phyloP scores from a whole-genome alignment of 2,329 filamentous ascomycete genomes.

The Pezicula carpinea region DNA sequence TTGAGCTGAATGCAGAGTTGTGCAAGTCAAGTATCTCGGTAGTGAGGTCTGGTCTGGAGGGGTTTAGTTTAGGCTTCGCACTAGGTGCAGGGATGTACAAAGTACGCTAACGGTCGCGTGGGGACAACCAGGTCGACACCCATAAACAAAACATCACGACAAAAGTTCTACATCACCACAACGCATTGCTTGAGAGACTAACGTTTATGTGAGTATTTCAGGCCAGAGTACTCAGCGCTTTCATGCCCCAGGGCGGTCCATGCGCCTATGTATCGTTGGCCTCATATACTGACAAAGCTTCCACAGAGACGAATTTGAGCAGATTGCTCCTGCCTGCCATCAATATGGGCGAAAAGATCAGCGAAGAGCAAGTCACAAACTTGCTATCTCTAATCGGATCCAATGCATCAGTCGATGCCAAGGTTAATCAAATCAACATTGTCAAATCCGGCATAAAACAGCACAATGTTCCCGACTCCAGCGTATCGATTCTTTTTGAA shows the following conservation, averaged over 20 bases:
- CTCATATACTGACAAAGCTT: slow-evolving; percentile 10
- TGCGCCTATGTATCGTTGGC: too few relatives aligned
- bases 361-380: slow-evolving; percentile 53
- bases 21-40: too few relatives aligned
- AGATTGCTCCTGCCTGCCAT: slow-evolving; percentile 4
- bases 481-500: slow-evolving; percentile 73
- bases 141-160: slow-evolving; percentile 2
- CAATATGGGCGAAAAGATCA: slow-evolving; percentile 51
- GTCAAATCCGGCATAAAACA: slow-evolving; percentile 91
- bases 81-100: not conserved
- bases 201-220: not conserved
- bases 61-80: not conserved
- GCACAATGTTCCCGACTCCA: slow-evolving; percentile 75
- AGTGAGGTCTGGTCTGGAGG: too few relatives aligned
- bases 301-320: slow-evolving; percentile 9
- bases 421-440: slow-evolving; percentile 65
- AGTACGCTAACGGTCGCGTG: not conserved
- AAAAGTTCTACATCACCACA: not conserved
- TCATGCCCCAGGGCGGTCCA: too few relatives aligned
- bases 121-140: not conserved
- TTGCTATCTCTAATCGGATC: slow-evolving; percentile 49
- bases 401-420: slow-evolving; percentile 64
- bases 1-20: too few relatives aligned
- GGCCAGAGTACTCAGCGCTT: not conserved
- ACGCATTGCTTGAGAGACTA: not conserved